phyloP scores from a whole-genome alignment of 495 filamentous ascomycete species.

The Penicillium lividum region DNA sequence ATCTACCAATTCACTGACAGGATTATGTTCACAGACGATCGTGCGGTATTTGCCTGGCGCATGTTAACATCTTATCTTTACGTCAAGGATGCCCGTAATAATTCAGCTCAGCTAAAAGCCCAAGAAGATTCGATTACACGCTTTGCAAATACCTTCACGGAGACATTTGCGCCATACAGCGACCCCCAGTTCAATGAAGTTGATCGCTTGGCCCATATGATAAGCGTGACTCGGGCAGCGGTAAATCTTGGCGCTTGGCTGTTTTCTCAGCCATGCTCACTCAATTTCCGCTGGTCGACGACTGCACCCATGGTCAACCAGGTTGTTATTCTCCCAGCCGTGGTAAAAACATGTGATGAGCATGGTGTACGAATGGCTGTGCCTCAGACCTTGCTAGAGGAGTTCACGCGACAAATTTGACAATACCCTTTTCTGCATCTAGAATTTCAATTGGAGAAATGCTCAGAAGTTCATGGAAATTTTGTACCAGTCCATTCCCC shows the following conservation, averaged over 20 bases:
- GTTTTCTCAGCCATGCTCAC: constrained; percentile 29
- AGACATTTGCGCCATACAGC: constrained; percentile 24
- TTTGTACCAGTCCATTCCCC: too few relatives aligned
- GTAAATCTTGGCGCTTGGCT: constrained; percentile 29
- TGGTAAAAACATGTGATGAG: constrained; percentile 28
- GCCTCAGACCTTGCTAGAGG: constrained; percentile 18
- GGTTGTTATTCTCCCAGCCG: constrained; percentile 18
- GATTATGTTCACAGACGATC: constrained; percentile 1
- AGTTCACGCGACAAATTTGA: constrained; percentile 8
- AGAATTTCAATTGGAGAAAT: not conserved
- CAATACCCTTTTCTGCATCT: not conserved
- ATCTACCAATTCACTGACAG: not conserved
- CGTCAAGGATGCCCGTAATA: not conserved
- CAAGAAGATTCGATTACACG: constrained; percentile 7
- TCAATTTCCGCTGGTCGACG: constrained; percentile 22
- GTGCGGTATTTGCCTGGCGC: constrained; percentile 27
- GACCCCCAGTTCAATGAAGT: constrained; percentile 11
- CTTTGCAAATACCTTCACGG: constrained; percentile 21
- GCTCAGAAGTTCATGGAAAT: not conserved
- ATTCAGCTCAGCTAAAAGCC: not conserved
- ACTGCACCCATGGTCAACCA: not conserved
- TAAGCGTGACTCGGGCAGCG: constrained; percentile 16
- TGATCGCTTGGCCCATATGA: constrained; percentile 20
- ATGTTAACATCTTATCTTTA: constrained; percentile 27
- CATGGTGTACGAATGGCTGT: constrained; percentile 16